These are phyloP conservation scores for Xylaria palmicola DNA, from an alignment of 495 filamentous ascomycete genomes.

Conservation along the genomic window DNA sequence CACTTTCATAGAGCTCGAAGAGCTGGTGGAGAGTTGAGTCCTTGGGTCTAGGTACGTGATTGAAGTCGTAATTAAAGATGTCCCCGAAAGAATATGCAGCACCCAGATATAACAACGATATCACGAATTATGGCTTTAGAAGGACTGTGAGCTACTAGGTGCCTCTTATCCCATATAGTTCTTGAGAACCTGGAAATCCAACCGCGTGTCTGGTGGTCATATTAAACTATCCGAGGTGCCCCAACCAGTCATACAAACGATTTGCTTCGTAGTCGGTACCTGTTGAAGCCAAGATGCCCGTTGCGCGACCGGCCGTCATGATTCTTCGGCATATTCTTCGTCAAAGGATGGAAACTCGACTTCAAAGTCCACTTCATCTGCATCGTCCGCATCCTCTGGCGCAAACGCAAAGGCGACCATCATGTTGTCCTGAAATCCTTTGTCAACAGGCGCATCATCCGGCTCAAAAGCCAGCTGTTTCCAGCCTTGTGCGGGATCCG, in stretches of 20 bases:
- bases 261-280: not conserved
- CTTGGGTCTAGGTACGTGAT: too few relatives aligned
- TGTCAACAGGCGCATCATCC: constrained; percentile 38
- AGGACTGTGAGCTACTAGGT: too few relatives aligned
- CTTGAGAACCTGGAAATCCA: too few relatives aligned
- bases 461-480: constrained; percentile 34
- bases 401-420: constrained; percentile 69
- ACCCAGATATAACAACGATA: not conserved
- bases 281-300: not conserved
- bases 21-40: too few relatives aligned
- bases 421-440: constrained; percentile 53
- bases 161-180: not conserved
- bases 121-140: not conserved
- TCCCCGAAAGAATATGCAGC: too few relatives aligned
- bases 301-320: not conserved
- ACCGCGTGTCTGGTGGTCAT: too few relatives aligned
- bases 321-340: constrained; percentile 20
- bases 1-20: too few relatives aligned
- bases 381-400: constrained; percentile 42
- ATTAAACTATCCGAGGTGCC: too few relatives aligned
- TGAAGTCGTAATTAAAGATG: too few relatives aligned
- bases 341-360: constrained; percentile 64
- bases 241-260: not conserved
- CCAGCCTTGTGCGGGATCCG: constrained; percentile 40
- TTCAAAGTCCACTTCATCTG: constrained; percentile 60